Evolutionary conservation across 208 protist genomes (phyloP).

Genomic region (Leishmania major): DNA sequence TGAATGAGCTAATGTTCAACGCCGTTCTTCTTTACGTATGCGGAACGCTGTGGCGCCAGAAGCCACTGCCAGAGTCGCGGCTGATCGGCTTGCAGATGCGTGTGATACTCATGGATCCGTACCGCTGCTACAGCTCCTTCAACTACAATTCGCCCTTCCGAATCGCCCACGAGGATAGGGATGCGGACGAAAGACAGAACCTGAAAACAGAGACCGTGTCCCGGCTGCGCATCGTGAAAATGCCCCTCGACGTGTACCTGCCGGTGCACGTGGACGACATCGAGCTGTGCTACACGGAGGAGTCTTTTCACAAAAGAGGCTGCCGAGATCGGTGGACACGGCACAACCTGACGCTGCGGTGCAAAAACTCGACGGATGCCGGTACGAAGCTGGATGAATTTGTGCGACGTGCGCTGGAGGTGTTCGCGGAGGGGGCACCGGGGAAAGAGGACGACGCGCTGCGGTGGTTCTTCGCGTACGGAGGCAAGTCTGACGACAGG

Average conservation of each 20-base stretch:
- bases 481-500: conserved; percentile 15
- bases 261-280: conserved; percentile 9
- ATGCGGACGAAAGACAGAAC: conserved; percentile 3
- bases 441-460: neutral
- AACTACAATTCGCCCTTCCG: conserved; percentile 55
- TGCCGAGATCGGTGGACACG: neutral
- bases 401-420: conserved; percentile 29
- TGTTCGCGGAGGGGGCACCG: conserved; percentile 21
- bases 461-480: conserved; percentile 22
- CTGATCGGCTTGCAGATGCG: conserved; percentile 46
- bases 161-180: neutral
- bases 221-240: conserved; percentile 9
- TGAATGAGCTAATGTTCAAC: conserved; percentile 72
- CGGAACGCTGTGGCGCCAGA: conserved; percentile 38
- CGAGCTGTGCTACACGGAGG: conserved; percentile 1
- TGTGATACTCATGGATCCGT: conserved; percentile 66
- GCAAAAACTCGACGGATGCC: conserved; percentile 1
- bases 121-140: conserved; percentile 41
- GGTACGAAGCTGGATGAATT: conserved; percentile 15
- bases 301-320: neutral
- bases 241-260: conserved; percentile 5
- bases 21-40: conserved; percentile 66
- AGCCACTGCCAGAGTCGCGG: conserved; percentile 26
- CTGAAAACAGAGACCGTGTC: conserved; percentile 5
- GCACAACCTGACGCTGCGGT: conserved; percentile 6